Conservation (phyloP, 495 filamentous ascomycete genomes). For the Podospora tetraspora region DNA sequence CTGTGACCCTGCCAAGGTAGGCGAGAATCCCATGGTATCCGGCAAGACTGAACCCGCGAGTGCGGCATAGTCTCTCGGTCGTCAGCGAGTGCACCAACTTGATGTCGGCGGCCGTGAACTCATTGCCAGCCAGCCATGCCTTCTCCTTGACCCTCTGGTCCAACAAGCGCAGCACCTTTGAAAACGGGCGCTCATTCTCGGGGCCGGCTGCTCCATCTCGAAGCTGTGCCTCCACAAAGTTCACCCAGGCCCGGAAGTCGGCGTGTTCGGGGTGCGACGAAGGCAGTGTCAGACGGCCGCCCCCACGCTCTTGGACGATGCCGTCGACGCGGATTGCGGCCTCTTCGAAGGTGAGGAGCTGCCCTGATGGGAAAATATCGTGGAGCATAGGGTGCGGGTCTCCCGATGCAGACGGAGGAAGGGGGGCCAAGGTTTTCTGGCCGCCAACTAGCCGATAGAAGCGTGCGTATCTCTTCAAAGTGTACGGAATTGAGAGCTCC, state of each 20-base stretch:
- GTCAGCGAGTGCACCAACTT: constrained; percentile 52
- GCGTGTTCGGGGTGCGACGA: constrained; percentile 44
- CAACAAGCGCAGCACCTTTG: constrained; percentile 32
- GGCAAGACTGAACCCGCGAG: constrained; percentile 39
- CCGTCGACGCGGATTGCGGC: constrained; percentile 53
- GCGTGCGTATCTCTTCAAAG: constrained; percentile 47
- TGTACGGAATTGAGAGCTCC: constrained; percentile 53
- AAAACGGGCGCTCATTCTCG: constrained; percentile 16
- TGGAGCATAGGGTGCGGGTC: too few species aligned
- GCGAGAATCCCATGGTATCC: constrained; percentile 40
- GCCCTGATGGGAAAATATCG: constrained; percentile 46
- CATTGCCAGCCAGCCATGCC: constrained; percentile 53
- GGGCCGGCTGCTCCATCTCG: too few species aligned
- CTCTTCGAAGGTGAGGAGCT: constrained; percentile 47
- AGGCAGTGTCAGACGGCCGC: constrained; percentile 38
- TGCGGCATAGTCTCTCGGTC: constrained; percentile 42
- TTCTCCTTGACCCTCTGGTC: constrained; percentile 42
- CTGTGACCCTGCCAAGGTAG: constrained; percentile 41
- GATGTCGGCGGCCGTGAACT: constrained; percentile 59
- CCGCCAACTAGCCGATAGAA: neutral
- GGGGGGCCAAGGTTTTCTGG: too few species aligned
- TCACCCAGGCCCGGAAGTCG: constrained; percentile 52
- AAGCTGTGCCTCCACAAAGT: too few species aligned
- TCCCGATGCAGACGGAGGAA: too few species aligned
- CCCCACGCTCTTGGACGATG: constrained; percentile 47